Evolutionary conservation across 2,329 filamentous ascomycete species (phyloP).

Genomic region (Aspergillus thermomutatus): DNA sequence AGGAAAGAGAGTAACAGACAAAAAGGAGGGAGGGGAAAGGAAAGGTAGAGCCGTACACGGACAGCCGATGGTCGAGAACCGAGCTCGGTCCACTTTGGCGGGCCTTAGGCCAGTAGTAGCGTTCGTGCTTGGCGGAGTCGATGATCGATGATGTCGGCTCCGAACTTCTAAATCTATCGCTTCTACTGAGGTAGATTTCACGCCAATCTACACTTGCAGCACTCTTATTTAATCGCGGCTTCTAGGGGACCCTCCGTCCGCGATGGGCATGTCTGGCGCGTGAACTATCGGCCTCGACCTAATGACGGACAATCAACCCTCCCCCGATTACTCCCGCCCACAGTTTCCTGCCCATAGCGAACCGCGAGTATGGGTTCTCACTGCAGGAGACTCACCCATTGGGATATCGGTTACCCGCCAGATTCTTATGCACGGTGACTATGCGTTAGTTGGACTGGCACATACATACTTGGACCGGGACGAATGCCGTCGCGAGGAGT

Average conservation of each 20-base stretch:
- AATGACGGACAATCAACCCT: constrained; percentile 37
- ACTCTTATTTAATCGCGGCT: background rate
- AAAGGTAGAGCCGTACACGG: background rate
- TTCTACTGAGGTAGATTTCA: background rate
- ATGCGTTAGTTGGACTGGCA: constrained; percentile 78
- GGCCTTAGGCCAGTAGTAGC: background rate
- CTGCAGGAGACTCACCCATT: constrained; percentile 79
- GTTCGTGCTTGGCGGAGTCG: background rate
- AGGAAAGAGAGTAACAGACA: background rate
- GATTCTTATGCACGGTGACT: constrained; percentile 86
- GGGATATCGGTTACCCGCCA: constrained; percentile 77
- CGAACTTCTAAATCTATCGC: background rate
- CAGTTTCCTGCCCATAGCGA: constrained; percentile 60
- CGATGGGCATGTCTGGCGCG: constrained; percentile 26
- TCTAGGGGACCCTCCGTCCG: constrained; percentile 4
- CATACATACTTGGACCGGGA: constrained; percentile 72
- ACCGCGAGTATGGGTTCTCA: constrained; percentile 90
- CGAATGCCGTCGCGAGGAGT: constrained; percentile 71
- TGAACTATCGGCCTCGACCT: constrained; percentile 20
- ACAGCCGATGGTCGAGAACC: background rate
- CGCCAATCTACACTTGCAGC: background rate
- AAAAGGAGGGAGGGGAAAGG: constrained; percentile 9
- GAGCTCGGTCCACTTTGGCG: background rate
- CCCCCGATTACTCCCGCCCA: constrained; percentile 29
- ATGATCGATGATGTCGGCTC: background rate